Base-by-base conservation (phyloP, 2,329 filamentous ascomycete genomes). In the Scedosporium dehoogii region DNA sequence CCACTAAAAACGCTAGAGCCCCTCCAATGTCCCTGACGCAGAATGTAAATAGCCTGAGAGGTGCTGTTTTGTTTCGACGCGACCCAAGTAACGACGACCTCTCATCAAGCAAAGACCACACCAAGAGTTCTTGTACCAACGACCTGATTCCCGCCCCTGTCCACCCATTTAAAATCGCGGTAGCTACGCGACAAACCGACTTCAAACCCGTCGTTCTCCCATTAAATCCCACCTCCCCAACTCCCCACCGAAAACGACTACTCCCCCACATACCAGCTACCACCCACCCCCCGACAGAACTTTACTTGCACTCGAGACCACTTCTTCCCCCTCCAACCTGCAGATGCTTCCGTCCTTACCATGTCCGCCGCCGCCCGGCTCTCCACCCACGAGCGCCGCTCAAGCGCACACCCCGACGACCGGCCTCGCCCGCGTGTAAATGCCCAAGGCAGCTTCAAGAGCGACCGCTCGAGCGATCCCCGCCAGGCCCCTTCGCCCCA, bases 391-490 rank as follows among this genome's bases (percentile, higher is more conserved):
- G 59, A 64, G 27, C 63, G 64, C 62, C 65, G 64, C 44, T 60
- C 51, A 46, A 62, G 42, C 51, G 53, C 60, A 18, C 42, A 63
- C 38, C 57, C 51, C 44, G 41, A 64, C 55, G 64, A 65, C 38
- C 23, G 46, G 7, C 48, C 53, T 21, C 61, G 56, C 79, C 79
- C 71, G 70, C 75, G 66, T 78, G 75, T 68, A 75, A 72, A 68
- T 71, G 70, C 69, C 73, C 72, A 60, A 64, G 65, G 64, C 73
- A 74, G 59, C 44, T 60, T 60, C 63, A 73, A 75, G 56, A 63
- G 66, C 62, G 56, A 63, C 18, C 60, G 65, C 41, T 60, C 65
- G 3, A 29, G 27, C 51, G 59, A 60, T 5, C 48, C 60, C 25
- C 48, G 51, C 48, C 51, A 57, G 51, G 38, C 16, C 29, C 51